Evolutionary conservation across 805 yeast genomes (phyloP).

Genomic region (Myxozyma kluyveri): DNA sequence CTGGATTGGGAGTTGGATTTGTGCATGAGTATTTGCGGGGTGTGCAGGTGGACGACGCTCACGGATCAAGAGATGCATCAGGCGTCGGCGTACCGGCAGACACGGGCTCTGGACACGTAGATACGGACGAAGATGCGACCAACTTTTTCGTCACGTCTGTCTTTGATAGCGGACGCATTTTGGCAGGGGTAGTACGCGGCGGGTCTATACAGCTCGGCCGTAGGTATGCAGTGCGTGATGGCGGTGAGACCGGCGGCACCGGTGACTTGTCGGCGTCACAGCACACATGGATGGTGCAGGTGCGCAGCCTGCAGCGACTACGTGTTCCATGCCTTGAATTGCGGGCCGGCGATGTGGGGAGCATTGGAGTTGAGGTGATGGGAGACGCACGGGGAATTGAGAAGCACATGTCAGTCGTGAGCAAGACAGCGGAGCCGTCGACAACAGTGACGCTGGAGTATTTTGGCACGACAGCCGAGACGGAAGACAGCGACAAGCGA

Average conservation of each 20-base stretch:
- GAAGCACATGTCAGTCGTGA: conserved; percentile 18
- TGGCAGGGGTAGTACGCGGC: conserved; percentile 26
- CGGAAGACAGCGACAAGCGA: conserved; percentile 9
- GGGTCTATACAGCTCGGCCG: conserved; percentile 18
- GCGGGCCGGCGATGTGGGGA: conserved; percentile 24
- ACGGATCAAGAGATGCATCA: conserved; percentile 1
- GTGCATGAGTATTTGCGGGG: conserved; percentile 16
- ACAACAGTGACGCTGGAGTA: neutral
- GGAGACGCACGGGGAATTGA: conserved; percentile 1
- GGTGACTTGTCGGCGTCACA: conserved; percentile 5
- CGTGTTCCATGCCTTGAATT: conserved; percentile 21
- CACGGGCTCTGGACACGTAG: neutral
- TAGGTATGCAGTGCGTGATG: conserved; percentile 13
- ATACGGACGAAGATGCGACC: conserved; percentile 2
- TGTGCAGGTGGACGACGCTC: neutral
- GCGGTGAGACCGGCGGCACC: neutral
- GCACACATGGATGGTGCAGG: conserved; percentile 3
- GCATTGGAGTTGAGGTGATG: conserved; percentile 18
- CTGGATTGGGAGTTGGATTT: conserved; percentile 20
- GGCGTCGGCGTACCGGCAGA: conserved; percentile 3
- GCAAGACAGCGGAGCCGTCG: neutral
- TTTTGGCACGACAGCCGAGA: neutral
- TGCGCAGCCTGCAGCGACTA: conserved; percentile 24
- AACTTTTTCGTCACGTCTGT: conserved; percentile 27
- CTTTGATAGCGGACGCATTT: conserved; percentile 23